These are phyloP conservation scores for Daedalea quercina DNA, from an alignment of 768 basidiomycete genomes.

Conservation along the genomic window DNA sequence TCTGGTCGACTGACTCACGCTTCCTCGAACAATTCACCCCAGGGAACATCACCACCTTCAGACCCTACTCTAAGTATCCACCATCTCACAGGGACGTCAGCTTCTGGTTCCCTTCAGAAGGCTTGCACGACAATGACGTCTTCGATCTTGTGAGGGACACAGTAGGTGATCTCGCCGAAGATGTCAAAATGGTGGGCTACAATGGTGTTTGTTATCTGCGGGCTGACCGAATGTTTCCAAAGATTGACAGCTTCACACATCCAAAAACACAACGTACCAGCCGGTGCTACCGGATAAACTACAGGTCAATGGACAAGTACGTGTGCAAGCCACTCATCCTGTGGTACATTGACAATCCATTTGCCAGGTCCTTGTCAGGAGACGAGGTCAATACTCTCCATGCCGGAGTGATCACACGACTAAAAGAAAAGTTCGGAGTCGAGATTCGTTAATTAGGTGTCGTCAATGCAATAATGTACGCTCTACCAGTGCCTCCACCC, in stretches of 20 bases:
- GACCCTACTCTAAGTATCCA: slow-evolving; percentile 90
- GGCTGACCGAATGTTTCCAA: slow-evolving; percentile 3
- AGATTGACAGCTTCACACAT: slow-evolving; percentile 92
- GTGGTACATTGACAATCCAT: background rate
- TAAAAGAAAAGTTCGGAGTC: slow-evolving; percentile 64
- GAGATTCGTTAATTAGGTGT: slow-evolving; percentile 72
- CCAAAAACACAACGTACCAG: slow-evolving; percentile 79
- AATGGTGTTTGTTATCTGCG: background rate
- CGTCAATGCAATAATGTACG: slow-evolving; percentile 18
- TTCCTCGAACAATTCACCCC: slow-evolving; percentile 83
- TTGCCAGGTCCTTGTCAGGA: slow-evolving; percentile 71
- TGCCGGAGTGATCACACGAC: slow-evolving; percentile 43
- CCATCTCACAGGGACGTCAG: slow-evolving; percentile 91
- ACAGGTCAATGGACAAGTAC: slow-evolving; percentile 94
- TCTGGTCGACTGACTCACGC: slow-evolving; percentile 88
- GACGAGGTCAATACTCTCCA: slow-evolving; percentile 87
- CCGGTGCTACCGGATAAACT: slow-evolving; percentile 86
- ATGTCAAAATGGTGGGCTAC: slow-evolving; percentile 68
- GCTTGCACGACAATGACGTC: slow-evolving; percentile 93
- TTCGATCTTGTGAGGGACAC: slow-evolving; percentile 92
- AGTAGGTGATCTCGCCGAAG: slow-evolving; percentile 89
- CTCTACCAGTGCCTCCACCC: slow-evolving; percentile 8
- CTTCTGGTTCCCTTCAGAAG: slow-evolving; percentile 69
- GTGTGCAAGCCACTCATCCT: slow-evolving; percentile 13
- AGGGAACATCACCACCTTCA: slow-evolving; percentile 76